Percentiles rank a stretch among this genome's conserved stretches.
Evolutionary conservation across 164 flowering plant species (phyloP).

Genomic region (Vitis riparia): DNA sequence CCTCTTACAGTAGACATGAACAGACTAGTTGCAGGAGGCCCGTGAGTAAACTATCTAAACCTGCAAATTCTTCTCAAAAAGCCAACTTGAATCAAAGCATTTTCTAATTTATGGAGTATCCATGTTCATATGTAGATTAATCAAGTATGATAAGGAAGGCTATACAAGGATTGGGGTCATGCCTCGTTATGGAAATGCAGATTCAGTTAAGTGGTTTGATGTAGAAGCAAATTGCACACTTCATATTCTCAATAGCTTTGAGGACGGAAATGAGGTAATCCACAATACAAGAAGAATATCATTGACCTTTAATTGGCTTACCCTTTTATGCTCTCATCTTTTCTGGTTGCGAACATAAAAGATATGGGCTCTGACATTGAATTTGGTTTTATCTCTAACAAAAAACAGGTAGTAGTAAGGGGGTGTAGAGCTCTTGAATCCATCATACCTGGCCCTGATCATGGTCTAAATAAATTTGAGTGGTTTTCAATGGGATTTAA

Average conservation of each 20-base stretch:
- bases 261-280: conserved; percentile 59
- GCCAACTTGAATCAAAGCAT: too few species aligned
- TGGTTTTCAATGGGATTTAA: conserved; percentile 57
- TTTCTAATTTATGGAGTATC: background rate
- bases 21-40: conserved; percentile 53
- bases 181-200: conserved; percentile 64
- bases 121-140: conserved; percentile 32
- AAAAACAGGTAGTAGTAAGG: conserved; percentile 52
- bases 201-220: conserved; percentile 57
- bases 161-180: conserved; percentile 66
- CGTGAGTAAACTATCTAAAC: conserved; percentile 35
- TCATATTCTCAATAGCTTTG: conserved; percentile 62
- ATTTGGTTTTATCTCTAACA: background rate
- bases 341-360: too few species aligned
- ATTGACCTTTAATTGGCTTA: too few species aligned
- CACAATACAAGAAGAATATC: background rate
- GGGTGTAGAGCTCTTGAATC: conserved; percentile 56
- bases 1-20: conserved; percentile 47
- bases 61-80: too few species aligned
- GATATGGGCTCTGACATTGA: background rate
- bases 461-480: conserved; percentile 44
- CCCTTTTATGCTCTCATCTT: too few species aligned
- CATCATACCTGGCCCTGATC: conserved; percentile 63
- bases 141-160: conserved; percentile 43
- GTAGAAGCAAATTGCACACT: conserved; percentile 48